Conservation (phyloP, 192 early-diverging fungal genomes). For the Podila verticillata region DNA sequence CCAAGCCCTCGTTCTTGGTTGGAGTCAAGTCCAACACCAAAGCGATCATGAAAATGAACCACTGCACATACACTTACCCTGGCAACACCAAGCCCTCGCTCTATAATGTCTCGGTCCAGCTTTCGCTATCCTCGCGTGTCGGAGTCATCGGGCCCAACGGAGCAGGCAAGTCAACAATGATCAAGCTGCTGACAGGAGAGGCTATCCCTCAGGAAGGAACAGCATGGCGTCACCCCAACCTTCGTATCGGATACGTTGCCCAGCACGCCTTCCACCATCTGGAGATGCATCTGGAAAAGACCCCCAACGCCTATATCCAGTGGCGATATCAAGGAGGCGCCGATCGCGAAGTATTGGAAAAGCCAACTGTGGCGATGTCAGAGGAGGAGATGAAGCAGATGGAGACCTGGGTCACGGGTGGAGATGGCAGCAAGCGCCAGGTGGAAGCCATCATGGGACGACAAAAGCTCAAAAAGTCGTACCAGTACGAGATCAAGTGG, state of each 20-base stretch:
- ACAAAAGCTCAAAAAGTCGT: conserved; percentile 80
- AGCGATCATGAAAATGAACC: conserved; percentile 80
- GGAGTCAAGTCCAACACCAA: conserved; percentile 85
- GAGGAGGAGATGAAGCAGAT: conserved; percentile 74
- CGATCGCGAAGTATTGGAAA: conserved; percentile 78
- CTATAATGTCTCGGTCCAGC: conserved; percentile 69
- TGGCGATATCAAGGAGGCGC: conserved; percentile 86
- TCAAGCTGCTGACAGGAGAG: conserved; percentile 85
- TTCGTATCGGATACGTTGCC: conserved; percentile 87
- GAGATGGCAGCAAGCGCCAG: conserved; percentile 66
- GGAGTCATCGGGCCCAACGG: conserved; percentile 86
- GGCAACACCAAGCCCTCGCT: conserved; percentile 68
- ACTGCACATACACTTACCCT: conserved; percentile 82
- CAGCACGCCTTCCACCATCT: conserved; percentile 92
- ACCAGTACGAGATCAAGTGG: conserved; percentile 87
- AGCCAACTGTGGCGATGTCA: conserved; percentile 72
- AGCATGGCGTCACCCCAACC: conserved; percentile 84
- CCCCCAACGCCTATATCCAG: conserved; percentile 85
- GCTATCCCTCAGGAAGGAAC: conserved; percentile 71
- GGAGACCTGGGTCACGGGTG: conserved; percentile 61
- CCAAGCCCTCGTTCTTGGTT: conserved; percentile 79
- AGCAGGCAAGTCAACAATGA: conserved; percentile 88
- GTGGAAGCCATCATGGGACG: conserved; percentile 73
- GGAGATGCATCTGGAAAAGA: conserved; percentile 84
- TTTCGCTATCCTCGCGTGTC: conserved; percentile 82